phyloP scores from a whole-genome alignment of 2,329 filamentous ascomycete species.

The Trichoderma asperellum region DNA sequence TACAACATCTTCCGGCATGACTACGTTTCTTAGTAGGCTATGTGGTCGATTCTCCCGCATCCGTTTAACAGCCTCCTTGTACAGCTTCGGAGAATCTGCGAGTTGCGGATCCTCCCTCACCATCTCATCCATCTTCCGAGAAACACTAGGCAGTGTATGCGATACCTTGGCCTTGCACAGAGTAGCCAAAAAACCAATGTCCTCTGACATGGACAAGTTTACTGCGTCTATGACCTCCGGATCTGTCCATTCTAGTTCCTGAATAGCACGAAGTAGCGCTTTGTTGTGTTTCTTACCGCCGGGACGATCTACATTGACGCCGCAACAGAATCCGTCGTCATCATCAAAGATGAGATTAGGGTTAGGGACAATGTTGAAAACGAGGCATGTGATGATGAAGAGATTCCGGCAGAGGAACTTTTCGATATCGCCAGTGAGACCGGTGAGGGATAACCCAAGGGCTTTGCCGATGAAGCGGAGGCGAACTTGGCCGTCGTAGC shows the following conservation, averaged over 20 bases:
- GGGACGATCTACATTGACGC: neutral
- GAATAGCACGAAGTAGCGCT: neutral
- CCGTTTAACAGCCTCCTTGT: neutral
- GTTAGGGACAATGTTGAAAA: neutral
- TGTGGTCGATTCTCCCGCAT: conserved; percentile 1
- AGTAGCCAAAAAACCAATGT: neutral
- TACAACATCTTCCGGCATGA: neutral
- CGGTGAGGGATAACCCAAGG: conserved; percentile 26
- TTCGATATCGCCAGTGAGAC: conserved; percentile 27
- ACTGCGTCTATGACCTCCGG: neutral
- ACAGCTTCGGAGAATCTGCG: neutral
- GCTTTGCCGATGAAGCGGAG: conserved; percentile 28
- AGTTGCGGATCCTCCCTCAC: neutral
- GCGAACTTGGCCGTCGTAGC: neutral
- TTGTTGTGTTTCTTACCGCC: neutral
- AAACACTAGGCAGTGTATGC: neutral
- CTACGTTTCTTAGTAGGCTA: conserved; percentile 3
- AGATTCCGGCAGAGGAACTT: conserved; percentile 32
- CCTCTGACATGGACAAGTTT: neutral
- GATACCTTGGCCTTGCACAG: neutral
- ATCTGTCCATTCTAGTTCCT: conserved; percentile 6
- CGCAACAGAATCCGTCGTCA: neutral
- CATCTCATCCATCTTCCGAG: conserved; percentile 4
- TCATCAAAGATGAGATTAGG: conserved; percentile 18
- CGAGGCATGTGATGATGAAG: conserved; percentile 34